phyloP scores from a whole-genome alignment of 2,329 filamentous ascomycete genomes.

The Bipolaris victoriae region DNA sequence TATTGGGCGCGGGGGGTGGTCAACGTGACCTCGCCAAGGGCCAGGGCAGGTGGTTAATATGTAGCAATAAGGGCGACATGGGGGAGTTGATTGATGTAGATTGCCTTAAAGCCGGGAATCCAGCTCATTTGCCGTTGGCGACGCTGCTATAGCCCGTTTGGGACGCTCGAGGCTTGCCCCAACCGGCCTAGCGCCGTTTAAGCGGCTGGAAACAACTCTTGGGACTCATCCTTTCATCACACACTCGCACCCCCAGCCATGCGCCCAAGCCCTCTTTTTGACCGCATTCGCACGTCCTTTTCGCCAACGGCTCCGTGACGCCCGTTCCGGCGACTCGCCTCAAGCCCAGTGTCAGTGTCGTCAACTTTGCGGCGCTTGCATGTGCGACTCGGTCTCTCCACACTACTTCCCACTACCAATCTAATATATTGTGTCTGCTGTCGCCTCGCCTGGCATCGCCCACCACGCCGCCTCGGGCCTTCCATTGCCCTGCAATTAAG shows the following conservation, averaged over 20 bases:
- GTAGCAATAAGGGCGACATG: constrained; percentile 30
- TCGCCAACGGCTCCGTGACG: constrained; percentile 13
- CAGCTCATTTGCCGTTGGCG: constrained; percentile 32
- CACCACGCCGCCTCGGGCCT: constrained; percentile 19
- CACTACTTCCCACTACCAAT: constrained; percentile 33
- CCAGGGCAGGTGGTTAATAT: constrained; percentile 39
- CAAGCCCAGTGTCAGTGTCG: constrained; percentile 26
- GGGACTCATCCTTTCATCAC: constrained; percentile 24
- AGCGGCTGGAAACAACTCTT: constrained; percentile 6
- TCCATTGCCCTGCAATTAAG: constrained; percentile 31
- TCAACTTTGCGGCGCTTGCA: background rate
- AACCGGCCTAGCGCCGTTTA: constrained; percentile 21
- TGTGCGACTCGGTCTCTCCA: constrained; percentile 30
- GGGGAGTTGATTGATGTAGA: constrained; percentile 46
- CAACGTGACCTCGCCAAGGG: constrained; percentile 30
- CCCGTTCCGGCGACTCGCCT: constrained; percentile 26
- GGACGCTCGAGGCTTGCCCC: constrained; percentile 21
- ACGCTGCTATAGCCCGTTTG: constrained; percentile 17
- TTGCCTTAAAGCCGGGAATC: constrained; percentile 41
- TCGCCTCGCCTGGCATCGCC: constrained; percentile 16
- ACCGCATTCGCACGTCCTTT: constrained; percentile 14
- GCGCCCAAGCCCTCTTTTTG: background rate
- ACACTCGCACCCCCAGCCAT: constrained; percentile 19
- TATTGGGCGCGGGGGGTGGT: constrained; percentile 32
- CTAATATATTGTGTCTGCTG: constrained; percentile 40